Conservation (phyloP, 306 rosid genomes). For the Vigna radiata region DNA sequence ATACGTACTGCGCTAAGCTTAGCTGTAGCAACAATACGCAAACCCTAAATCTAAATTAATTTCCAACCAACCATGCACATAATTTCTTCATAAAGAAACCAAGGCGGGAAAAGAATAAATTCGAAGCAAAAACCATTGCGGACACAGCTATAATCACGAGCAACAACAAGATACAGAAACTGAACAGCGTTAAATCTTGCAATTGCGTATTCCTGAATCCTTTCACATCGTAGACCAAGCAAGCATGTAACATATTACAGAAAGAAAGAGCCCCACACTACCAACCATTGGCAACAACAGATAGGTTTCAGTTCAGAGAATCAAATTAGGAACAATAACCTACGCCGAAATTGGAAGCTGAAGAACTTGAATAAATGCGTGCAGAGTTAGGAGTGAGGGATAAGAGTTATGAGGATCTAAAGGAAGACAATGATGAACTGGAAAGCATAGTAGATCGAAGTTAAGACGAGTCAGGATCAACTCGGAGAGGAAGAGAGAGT, state of each 20-base stretch:
- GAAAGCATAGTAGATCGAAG: conserved; percentile 34
- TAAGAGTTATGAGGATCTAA: conserved; percentile 18
- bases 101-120: background rate
- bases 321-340: conserved; percentile 6
- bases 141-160: conserved; percentile 8
- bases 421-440: conserved; percentile 8
- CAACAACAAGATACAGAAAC: background rate
- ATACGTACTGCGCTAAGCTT: background rate
- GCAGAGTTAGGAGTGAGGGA: background rate
- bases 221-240: background rate
- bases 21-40: background rate
- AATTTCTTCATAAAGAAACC: conserved; percentile 16
- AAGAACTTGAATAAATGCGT: conserved; percentile 5
- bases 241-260: background rate
- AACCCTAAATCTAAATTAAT: conserved; percentile 29
- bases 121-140: conserved; percentile 7
- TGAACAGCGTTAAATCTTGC: background rate
- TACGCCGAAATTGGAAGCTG: background rate
- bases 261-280: background rate
- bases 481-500: conserved; percentile 33
- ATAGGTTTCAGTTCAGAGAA: background rate
- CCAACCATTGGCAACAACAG: conserved; percentile 8
- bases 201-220: conserved; percentile 13
- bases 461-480: conserved; percentile 37
- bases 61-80: background rate